Conservation (phyloP, 2,329 filamentous ascomycete species). For the Graphilbum fragrans region DNA sequence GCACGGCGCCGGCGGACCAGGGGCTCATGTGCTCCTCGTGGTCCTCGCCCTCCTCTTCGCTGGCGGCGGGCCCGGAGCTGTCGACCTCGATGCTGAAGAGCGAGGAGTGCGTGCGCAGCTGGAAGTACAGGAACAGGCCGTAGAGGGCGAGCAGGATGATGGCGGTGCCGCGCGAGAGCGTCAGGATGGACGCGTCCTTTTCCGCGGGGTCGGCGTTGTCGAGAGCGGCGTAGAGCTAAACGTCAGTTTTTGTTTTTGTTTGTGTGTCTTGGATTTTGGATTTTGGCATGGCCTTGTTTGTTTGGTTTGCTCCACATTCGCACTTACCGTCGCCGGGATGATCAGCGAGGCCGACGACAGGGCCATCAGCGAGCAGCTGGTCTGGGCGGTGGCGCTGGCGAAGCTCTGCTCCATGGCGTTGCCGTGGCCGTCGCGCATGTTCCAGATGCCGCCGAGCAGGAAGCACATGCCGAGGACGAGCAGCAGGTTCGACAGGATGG, state of each 20-base stretch:
- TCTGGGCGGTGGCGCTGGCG: constrained; percentile 65
- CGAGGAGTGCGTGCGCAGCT: constrained; percentile 61
- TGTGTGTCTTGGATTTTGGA: too few relatives aligned
- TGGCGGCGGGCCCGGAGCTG: constrained; percentile 8
- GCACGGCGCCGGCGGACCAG: constrained; percentile 49
- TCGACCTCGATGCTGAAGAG: constrained; percentile 51
- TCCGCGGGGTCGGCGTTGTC: constrained; percentile 25
- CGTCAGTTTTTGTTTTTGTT: too few relatives aligned
- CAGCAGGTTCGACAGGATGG: constrained; percentile 81
- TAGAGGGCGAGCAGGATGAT: constrained; percentile 66
- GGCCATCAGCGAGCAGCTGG: constrained; percentile 63
- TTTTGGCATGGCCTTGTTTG: too few relatives aligned
- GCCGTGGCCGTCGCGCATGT: constrained; percentile 44
- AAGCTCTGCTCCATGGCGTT: constrained; percentile 56
- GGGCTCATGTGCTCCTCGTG: constrained; percentile 42
- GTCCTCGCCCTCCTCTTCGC: constrained; percentile 20
- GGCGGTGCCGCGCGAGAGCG: constrained; percentile 63
- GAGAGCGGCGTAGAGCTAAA: constrained; percentile 59
- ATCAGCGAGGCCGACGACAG: constrained; percentile 67
- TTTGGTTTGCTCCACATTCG: too few relatives aligned
- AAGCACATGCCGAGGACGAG: constrained; percentile 88
- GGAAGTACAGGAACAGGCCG: constrained; percentile 65
- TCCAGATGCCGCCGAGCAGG: constrained; percentile 58
- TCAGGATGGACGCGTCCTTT: constrained; percentile 45
- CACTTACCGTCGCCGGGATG: constrained; percentile 57